phyloP scores from a whole-genome alignment of 73 alveolate species.

The Tetrahymena malaccensis region DNA sequence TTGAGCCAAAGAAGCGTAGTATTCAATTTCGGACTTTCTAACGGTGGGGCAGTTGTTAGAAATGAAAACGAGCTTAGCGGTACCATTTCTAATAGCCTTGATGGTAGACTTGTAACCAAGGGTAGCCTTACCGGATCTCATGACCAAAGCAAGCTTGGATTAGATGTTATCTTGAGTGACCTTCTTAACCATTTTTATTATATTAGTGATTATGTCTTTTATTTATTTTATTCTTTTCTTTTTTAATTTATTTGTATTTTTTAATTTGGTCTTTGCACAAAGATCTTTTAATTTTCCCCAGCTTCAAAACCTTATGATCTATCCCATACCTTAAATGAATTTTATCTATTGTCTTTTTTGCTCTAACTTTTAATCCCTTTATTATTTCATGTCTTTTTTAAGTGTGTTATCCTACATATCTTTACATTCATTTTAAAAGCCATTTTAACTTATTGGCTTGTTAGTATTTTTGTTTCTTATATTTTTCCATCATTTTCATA shows the following conservation, averaged over 20 bases:
- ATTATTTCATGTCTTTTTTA: neutral
- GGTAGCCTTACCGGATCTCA: constrained; percentile 94
- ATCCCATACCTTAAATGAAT: neutral
- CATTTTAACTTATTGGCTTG: neutral
- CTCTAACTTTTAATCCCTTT: neutral
- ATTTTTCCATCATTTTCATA: neutral
- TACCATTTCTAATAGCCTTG: constrained; percentile 91
- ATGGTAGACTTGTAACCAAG: constrained; percentile 93
- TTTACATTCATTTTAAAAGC: neutral
- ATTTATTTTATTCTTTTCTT: neutral
- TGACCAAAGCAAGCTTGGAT: constrained; percentile 89
- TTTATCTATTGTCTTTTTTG: neutral
- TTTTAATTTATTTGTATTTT: neutral
- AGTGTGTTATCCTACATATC: neutral
- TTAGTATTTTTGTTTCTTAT: neutral
- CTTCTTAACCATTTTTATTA: constrained; percentile 58
- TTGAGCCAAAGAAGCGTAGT: constrained; percentile 93
- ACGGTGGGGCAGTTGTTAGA: constrained; percentile 96
- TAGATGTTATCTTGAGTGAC: constrained; percentile 78
- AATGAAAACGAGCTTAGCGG: constrained; percentile 77
- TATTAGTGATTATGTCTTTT: constrained; percentile 22
- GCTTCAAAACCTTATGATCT: neutral
- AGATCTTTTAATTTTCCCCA: neutral
- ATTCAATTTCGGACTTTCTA: constrained; percentile 94
- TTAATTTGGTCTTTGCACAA: neutral